Percentiles rank a stretch among this genome's conserved stretches.
phyloP scores from a whole-genome alignment of 495 filamentous ascomycete species.

The Glutinoglossum americanum region DNA sequence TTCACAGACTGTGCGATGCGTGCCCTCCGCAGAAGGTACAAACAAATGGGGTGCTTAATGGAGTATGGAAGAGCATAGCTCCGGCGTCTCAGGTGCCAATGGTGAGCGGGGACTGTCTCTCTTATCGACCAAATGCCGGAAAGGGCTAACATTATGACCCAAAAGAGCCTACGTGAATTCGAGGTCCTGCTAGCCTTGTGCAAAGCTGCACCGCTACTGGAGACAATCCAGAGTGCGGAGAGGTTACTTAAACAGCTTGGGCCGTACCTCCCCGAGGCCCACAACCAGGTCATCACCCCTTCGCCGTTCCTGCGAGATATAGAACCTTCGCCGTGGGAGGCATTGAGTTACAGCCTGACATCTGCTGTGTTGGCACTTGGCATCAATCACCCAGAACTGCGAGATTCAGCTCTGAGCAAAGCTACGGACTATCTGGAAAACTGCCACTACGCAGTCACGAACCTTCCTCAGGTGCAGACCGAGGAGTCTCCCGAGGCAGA shows the following conservation, averaged over 20 bases:
- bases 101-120: constrained; percentile 16
- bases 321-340: constrained; percentile 78
- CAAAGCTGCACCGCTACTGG: constrained; percentile 56
- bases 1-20: constrained; percentile 38
- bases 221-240: constrained; percentile 43
- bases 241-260: constrained; percentile 51
- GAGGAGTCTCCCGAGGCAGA: constrained; percentile 16
- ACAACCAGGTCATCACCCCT: constrained; percentile 48
- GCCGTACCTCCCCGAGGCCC: constrained; percentile 65
- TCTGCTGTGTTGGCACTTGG: constrained; percentile 62
- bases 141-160: neutral
- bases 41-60: constrained; percentile 20
- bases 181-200: constrained; percentile 78
- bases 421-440: constrained; percentile 46
- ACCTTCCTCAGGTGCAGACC: neutral
- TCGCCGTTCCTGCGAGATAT: constrained; percentile 68
- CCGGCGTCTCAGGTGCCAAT: constrained; percentile 29
- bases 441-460: constrained; percentile 17
- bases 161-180: constrained; percentile 52
- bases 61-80: constrained; percentile 17
- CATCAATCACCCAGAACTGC: constrained; percentile 40
- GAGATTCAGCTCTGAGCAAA: constrained; percentile 33
- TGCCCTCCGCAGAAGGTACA: constrained; percentile 18
- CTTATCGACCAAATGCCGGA: neutral
- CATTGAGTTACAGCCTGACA: constrained; percentile 55